Evolutionary conservation across 148 eudicot genomes (phyloP).

Genomic region (Silene conica): DNA sequence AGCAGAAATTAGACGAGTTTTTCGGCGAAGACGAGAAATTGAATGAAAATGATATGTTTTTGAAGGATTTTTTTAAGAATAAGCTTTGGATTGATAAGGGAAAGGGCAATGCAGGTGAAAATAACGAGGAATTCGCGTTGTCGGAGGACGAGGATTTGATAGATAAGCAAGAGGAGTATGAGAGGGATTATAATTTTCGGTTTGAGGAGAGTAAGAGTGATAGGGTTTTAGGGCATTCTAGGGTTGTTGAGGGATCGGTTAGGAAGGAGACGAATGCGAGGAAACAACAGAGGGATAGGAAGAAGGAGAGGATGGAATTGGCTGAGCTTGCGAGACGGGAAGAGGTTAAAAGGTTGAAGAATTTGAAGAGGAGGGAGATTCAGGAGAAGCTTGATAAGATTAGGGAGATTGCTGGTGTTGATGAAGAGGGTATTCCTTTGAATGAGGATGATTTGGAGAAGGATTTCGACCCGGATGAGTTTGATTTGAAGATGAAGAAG

Average conservation of each 20-base stretch:
- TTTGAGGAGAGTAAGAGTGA: constrained; percentile 74
- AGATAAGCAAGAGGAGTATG: constrained; percentile 79
- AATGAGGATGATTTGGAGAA: constrained; percentile 76
- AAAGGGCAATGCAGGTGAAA: constrained; percentile 17
- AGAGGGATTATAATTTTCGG: constrained; percentile 76
- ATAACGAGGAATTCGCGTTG: constrained; percentile 33
- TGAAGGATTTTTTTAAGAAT: constrained; percentile 69
- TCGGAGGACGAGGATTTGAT: constrained; percentile 79
- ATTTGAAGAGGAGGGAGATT: constrained; percentile 83
- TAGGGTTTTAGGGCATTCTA: constrained; percentile 65
- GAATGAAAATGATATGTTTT: constrained; percentile 55
- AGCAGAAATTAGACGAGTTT: constrained; percentile 59
- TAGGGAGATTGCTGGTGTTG: constrained; percentile 61
- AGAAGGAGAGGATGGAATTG: constrained; percentile 75
- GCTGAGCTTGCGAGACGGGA: constrained; percentile 71
- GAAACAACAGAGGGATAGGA: constrained; percentile 74
- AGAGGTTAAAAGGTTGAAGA: constrained; percentile 90
- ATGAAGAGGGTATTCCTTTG: constrained; percentile 33
- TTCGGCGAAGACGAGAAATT: constrained; percentile 71
- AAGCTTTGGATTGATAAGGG: constrained; percentile 69
- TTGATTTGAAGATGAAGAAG: constrained; percentile 69
- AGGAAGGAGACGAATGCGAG: constrained; percentile 81
- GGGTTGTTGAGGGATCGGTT: constrained; percentile 70
- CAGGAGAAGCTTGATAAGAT: constrained; percentile 69
- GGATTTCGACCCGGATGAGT: constrained; percentile 80